phyloP scores from a whole-genome alignment of 2,329 filamentous ascomycete genomes.

The Trichoderma aggressivum region DNA sequence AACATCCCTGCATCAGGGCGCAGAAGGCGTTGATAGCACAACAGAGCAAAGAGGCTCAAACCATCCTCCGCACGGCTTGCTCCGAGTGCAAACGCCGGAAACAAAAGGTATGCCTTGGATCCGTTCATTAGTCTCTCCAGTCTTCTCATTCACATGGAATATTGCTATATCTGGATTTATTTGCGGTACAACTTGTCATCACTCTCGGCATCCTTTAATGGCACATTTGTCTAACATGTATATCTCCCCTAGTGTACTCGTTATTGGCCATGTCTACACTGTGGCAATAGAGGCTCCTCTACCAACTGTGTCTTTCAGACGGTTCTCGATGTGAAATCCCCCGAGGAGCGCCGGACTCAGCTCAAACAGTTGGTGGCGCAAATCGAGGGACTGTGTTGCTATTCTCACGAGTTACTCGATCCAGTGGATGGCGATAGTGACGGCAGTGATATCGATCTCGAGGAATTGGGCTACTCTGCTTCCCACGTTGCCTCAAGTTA shows the following conservation, averaged over 20 bases:
- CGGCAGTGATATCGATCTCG: constrained; percentile 30
- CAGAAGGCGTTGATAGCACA: background rate
- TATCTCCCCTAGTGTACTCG: constrained; percentile 34
- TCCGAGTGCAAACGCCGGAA: constrained; percentile 42
- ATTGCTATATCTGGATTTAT: background rate
- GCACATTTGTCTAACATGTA: background rate
- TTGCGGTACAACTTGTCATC: background rate
- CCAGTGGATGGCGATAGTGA: constrained; percentile 25
- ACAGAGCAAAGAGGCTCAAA: background rate
- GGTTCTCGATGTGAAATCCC: constrained; percentile 6
- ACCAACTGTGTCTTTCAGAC: constrained; percentile 34
- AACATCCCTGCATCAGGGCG: background rate
- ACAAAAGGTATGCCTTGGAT: constrained; percentile 32
- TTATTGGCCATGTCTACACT: constrained; percentile 40
- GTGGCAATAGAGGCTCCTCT: constrained; percentile 39
- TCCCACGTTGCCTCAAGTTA: constrained; percentile 23
- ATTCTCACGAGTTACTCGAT: constrained; percentile 15
- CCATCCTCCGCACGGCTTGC: constrained; percentile 32
- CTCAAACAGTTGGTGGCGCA: background rate
- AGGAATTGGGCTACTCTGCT: constrained; percentile 36
- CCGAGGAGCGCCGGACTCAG: background rate
- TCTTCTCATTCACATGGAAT: background rate
- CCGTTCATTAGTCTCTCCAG: background rate
- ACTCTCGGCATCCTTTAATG: background rate
- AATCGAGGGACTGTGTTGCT: background rate